Percentiles rank a stretch among this genome's conserved stretches.
These are phyloP conservation scores for Fusarium lyarnte DNA, from an alignment of 2,329 filamentous ascomycete species.

Conservation along the genomic window DNA sequence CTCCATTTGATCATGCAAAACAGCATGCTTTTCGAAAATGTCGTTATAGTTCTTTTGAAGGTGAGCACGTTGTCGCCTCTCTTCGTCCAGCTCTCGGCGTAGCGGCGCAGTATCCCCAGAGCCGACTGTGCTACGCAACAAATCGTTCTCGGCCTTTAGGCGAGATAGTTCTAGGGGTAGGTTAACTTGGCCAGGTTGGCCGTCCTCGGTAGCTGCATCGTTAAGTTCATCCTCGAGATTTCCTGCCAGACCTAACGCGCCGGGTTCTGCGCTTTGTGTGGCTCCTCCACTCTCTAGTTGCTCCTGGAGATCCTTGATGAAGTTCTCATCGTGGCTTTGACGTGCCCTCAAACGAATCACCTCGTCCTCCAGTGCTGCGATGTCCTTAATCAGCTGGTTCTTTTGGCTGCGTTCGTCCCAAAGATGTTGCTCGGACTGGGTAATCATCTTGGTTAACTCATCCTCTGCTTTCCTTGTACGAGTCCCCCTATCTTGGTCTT, in stretches of 20 bases:
- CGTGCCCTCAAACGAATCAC: slow-evolving; percentile 59
- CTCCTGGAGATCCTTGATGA: slow-evolving; percentile 69
- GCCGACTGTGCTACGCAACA: slow-evolving; percentile 64
- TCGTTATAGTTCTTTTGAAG: slow-evolving; percentile 66
- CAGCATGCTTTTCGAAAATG: slow-evolving; percentile 66
- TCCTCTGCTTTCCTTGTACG: slow-evolving; percentile 51
- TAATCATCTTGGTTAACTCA: slow-evolving; percentile 54
- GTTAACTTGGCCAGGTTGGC: slow-evolving; percentile 45
- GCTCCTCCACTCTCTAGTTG: slow-evolving; percentile 56
- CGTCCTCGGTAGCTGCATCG: slow-evolving; percentile 54
- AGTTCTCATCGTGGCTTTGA: slow-evolving; percentile 60
- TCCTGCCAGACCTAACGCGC: slow-evolving; percentile 42
- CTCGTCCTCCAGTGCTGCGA: slow-evolving; percentile 57
- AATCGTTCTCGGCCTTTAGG: slow-evolving; percentile 68
- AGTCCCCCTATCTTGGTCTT: slow-evolving; percentile 48
- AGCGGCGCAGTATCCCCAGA: slow-evolving; percentile 65
- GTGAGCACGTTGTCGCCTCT: slow-evolving; percentile 59
- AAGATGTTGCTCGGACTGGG: slow-evolving; percentile 53
- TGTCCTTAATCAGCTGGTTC: slow-evolving; percentile 57
- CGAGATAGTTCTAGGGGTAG: slow-evolving; percentile 65
- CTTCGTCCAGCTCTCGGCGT: slow-evolving; percentile 65
- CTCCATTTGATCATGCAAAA: slow-evolving; percentile 67
- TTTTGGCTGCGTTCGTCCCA: slow-evolving; percentile 58
- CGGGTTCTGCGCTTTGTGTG: slow-evolving; percentile 32
- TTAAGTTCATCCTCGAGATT: slow-evolving; percentile 71